Percentiles rank a stretch among this genome's conserved stretches.
Conservation (phyloP, 2,329 filamentous ascomycete species). For the Penicillium expansum region DNA sequence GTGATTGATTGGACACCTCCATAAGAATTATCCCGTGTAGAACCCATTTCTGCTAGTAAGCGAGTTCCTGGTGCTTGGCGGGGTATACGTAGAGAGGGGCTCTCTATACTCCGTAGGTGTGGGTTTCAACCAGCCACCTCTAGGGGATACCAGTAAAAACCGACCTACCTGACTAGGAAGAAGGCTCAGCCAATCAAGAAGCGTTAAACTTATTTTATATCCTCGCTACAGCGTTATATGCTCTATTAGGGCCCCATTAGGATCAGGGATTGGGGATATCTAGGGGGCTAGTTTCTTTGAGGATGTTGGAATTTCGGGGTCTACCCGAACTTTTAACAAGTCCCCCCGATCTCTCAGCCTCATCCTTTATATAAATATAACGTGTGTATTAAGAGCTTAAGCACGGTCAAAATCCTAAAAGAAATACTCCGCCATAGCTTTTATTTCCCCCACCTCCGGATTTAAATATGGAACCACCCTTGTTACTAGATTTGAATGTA, state of each 20-base stretch:
- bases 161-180: too few species aligned
- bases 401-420: background rate
- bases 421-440: background rate
- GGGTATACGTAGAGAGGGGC: background rate
- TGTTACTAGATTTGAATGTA: background rate
- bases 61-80: background rate
- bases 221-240: too few species aligned
- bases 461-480: background rate
- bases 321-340: too few species aligned
- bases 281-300: too few species aligned
- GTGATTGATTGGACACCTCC: background rate
- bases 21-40: background rate
- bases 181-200: too few species aligned
- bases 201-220: too few species aligned
- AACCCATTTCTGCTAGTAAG: background rate
- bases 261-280: too few species aligned
- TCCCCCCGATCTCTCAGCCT: background rate
- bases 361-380: background rate
- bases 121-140: background rate
- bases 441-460: background rate
- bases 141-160: too few species aligned
- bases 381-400: background rate
- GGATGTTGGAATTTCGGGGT: too few species aligned
- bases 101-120: background rate
- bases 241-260: too few species aligned